phyloP scores from a whole-genome alignment of 2,329 filamentous ascomycete genomes.

The Aureobasidium sp. region DNA sequence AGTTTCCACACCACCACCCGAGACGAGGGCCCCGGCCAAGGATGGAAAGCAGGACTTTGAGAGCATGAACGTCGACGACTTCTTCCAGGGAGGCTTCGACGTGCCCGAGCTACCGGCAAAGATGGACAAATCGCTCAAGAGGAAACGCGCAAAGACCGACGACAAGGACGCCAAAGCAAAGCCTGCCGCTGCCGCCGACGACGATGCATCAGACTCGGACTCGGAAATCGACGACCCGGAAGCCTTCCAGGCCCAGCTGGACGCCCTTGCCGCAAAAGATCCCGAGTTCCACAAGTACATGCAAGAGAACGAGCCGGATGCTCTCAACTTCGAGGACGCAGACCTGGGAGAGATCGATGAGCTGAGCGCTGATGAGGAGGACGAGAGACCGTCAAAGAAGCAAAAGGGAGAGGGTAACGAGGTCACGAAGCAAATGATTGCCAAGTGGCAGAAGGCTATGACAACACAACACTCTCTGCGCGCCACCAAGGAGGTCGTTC shows the following conservation, averaged over 20 bases:
- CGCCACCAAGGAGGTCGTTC: conserved; percentile 77
- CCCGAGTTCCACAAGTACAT: conserved; percentile 98
- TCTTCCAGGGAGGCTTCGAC: conserved; percentile 91
- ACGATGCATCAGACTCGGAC: conserved; percentile 37
- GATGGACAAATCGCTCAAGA: conserved; percentile 50
- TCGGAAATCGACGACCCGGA: conserved; percentile 56
- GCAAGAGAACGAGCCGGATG: conserved; percentile 88
- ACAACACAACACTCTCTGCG: conserved; percentile 74
- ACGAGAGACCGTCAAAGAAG: conserved; percentile 50
- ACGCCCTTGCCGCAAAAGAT: conserved; percentile 82
- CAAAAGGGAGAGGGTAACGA: conserved; percentile 57
- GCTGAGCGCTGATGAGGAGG: conserved; percentile 55
- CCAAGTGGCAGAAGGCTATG: conserved; percentile 78
- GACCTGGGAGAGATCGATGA: conserved; percentile 81
- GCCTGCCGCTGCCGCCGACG: not conserved
- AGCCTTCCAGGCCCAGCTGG: conserved; percentile 77
- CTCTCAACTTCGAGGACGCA: conserved; percentile 79
- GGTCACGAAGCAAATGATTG: conserved; percentile 66
- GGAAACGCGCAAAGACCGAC: conserved; percentile 47
- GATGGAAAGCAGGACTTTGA: conserved; percentile 51
- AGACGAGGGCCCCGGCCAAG: conserved; percentile 38
- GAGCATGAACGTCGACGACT: conserved; percentile 94
- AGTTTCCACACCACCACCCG: conserved; percentile 25
- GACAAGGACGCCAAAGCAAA: not conserved
- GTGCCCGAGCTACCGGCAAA: conserved; percentile 54